Evolutionary conservation across 1,284 basidiomycete genomes (phyloP).

Genomic region (Lentinus polychrous): DNA sequence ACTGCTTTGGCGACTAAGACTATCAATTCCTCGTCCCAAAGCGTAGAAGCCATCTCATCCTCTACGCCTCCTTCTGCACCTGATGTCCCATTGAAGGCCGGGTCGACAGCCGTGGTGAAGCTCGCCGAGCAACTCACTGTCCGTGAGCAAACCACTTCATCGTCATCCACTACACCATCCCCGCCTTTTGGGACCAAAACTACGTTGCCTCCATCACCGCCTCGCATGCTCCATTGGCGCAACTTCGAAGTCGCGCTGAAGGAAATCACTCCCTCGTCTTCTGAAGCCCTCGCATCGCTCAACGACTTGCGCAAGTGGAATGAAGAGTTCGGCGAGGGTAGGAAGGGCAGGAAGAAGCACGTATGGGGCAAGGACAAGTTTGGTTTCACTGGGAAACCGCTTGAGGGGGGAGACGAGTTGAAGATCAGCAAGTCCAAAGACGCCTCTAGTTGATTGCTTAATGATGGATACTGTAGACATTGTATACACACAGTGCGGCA

Average conservation of each 20-base stretch:
- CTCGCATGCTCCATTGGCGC: conserved; percentile 44
- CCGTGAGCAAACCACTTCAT: not conserved
- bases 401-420: conserved; percentile 32
- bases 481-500: not conserved
- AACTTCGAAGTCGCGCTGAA: conserved; percentile 80
- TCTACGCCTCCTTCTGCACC: conserved; percentile 3
- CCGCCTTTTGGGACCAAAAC: not conserved
- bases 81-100: not conserved
- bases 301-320: conserved; percentile 87
- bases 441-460: not conserved
- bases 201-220: conserved; percentile 10
- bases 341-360: conserved; percentile 50
- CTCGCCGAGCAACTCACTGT: not conserved
- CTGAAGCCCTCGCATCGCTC: conserved; percentile 74
- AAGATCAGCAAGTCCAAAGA: conserved; percentile 28
- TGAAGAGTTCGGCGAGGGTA: conserved; percentile 84
- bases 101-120: not conserved
- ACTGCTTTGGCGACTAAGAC: no score
- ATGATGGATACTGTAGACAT: no score
- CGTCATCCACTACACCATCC: not conserved
- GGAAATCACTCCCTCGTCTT: conserved; percentile 83
- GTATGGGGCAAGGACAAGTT: conserved; percentile 73
- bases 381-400: conserved; percentile 43
- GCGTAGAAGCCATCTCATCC: not conserved
- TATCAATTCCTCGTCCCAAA: no score